Conservation (phyloP, 805 yeast genomes). For the Candida lessepsii region DNA sequence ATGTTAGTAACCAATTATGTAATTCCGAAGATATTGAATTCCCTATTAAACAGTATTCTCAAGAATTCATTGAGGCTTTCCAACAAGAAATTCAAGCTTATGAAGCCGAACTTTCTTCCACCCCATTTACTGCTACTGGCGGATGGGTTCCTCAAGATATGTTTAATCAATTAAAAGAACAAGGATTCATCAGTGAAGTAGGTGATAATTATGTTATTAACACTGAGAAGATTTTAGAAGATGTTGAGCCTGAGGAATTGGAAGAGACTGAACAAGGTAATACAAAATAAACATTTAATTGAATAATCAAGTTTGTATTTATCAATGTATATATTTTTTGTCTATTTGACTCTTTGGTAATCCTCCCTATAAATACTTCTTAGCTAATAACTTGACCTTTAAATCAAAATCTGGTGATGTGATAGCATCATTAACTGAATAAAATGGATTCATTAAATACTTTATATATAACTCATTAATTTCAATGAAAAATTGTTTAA, state of each 20-base stretch:
- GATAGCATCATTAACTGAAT: slow-evolving; percentile 71
- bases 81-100: slow-evolving; percentile 59
- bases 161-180: slow-evolving; percentile 68
- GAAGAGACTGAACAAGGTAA: too few species aligned
- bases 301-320: too few species aligned
- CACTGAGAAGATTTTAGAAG: slow-evolving; percentile 24
- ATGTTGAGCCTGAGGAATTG: neutral
- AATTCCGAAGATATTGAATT: slow-evolving; percentile 39
- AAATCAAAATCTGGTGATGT: slow-evolving; percentile 72
- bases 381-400: slow-evolving; percentile 67
- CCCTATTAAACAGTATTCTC: slow-evolving; percentile 60
- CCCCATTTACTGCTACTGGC: slow-evolving; percentile 85
- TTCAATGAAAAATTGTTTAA: slow-evolving; percentile 80
- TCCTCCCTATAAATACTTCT: slow-evolving; percentile 66
- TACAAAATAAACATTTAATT: too few species aligned
- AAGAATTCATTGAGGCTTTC: slow-evolving; percentile 57
- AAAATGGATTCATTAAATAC: slow-evolving; percentile 83
- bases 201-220: slow-evolving; percentile 46
- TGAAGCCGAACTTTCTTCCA: slow-evolving; percentile 62
- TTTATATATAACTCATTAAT: slow-evolving; percentile 86
- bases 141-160: slow-evolving; percentile 97
- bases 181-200: slow-evolving; percentile 62
- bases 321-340: too few species aligned
- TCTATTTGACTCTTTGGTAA: too few species aligned
- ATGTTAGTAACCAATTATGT: slow-evolving; percentile 57